Evolutionary conservation across 441 rosid genomes (phyloP).

Genomic region (Populus hybrid): DNA sequence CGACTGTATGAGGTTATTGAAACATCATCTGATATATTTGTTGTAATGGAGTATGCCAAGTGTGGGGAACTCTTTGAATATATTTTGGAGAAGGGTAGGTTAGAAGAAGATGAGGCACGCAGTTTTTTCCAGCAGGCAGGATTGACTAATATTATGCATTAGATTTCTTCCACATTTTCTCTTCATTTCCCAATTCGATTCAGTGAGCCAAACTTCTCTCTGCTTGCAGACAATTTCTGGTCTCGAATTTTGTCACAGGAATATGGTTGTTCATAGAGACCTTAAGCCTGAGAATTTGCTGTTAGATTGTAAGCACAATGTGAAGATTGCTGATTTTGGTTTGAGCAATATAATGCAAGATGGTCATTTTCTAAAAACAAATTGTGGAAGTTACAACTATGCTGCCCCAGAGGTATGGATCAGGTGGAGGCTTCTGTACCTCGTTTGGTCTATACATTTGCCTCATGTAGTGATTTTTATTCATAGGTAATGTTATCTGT

Average conservation of each 20-base stretch:
- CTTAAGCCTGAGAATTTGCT: conserved; percentile 95
- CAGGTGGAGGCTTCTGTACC: not conserved
- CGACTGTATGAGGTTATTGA: conserved; percentile 95
- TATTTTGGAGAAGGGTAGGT: conserved; percentile 85
- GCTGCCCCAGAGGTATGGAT: conserved; percentile 91
- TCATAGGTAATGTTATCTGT: not conserved
- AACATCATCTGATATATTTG: conserved; percentile 74
- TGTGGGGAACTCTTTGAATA: conserved; percentile 97
- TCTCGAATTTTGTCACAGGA: conserved; percentile 90
- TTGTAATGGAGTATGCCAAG: conserved; percentile 93
- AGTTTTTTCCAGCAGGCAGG: conserved; percentile 92
- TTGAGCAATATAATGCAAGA: conserved; percentile 94
- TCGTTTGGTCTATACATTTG: not conserved
- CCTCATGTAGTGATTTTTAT: conserved; percentile 1
- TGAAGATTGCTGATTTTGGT: conserved; percentile 96
- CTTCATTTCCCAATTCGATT: not conserved
- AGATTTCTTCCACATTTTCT: conserved; percentile 8
- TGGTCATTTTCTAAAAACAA: conserved; percentile 93
- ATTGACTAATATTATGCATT: conserved; percentile 9
- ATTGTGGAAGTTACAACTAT: conserved; percentile 96
- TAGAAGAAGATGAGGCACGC: conserved; percentile 93
- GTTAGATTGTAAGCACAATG: conserved; percentile 82
- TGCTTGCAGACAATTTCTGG: conserved; percentile 88
- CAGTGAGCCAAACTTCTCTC: conserved; percentile 6
- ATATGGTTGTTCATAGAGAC: conserved; percentile 94